Percentiles rank a stretch among this genome's conserved stretches.
Conservation (phyloP, 2,329 filamentous ascomycete genomes). For the Nemania serpens region DNA sequence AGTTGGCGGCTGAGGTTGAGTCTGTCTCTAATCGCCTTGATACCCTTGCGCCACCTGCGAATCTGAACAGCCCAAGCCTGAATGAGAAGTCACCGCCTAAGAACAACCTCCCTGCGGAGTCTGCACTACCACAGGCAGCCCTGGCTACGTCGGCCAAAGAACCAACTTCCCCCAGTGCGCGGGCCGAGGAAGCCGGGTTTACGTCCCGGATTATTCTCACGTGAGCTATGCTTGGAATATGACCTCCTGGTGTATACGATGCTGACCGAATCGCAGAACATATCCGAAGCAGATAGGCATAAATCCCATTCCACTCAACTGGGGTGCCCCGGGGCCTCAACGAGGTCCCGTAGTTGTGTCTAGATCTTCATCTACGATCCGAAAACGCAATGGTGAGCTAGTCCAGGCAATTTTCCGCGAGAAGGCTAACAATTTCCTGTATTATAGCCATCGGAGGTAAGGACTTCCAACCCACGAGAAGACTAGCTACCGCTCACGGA, state of each 20-base stretch:
- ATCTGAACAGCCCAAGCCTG: constrained; percentile 22
- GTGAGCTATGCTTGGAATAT: constrained; percentile 40
- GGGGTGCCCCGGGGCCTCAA: constrained; percentile 77
- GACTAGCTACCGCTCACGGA: constrained; percentile 12
- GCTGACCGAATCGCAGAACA: constrained; percentile 55
- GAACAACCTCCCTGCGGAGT: constrained; percentile 20
- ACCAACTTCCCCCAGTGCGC: constrained; percentile 30
- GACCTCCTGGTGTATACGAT: neutral
- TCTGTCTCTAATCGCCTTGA: constrained; percentile 40
- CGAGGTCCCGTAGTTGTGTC: constrained; percentile 91
- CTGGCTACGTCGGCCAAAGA: constrained; percentile 33
- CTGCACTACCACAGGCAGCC: constrained; percentile 27
- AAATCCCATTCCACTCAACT: constrained; percentile 85
- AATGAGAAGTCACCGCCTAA: constrained; percentile 29
- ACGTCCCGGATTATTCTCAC: constrained; percentile 62
- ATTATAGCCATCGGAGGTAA: constrained; percentile 61
- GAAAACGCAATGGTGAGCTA: constrained; percentile 75
- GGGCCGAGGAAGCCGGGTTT: constrained; percentile 50
- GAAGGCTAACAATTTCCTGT: constrained; percentile 26
- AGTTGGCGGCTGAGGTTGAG: constrained; percentile 37
- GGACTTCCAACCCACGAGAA: constrained; percentile 30
- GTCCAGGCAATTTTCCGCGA: neutral
- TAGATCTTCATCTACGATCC: constrained; percentile 73
- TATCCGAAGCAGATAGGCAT: constrained; percentile 95
- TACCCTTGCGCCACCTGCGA: constrained; percentile 33